Percentiles rank a stretch among this genome's conserved stretches.
phyloP scores from a whole-genome alignment of 345 rosid genomes.

The Citrus unshiu region DNA sequence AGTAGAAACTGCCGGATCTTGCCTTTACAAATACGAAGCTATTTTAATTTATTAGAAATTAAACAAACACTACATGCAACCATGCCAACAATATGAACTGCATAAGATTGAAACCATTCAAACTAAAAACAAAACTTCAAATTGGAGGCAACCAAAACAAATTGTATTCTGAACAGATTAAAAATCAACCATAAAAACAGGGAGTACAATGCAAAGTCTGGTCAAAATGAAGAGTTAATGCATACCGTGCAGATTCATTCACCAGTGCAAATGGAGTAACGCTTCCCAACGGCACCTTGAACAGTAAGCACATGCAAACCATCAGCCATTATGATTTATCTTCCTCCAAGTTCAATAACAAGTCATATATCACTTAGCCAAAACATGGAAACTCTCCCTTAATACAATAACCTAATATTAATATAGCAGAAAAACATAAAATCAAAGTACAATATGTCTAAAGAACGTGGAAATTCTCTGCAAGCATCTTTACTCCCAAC shows the following conservation, averaged over 20 bases:
- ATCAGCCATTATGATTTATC: not conserved
- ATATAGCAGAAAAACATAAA: not conserved
- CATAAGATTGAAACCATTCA: not conserved
- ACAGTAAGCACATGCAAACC: slow-evolving; percentile 2
- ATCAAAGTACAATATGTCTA: not conserved
- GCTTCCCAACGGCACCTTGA: slow-evolving; percentile 79
- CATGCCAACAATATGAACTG: not conserved
- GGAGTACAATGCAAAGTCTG: not conserved
- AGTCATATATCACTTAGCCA: not conserved
- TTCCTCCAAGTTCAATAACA: not conserved
- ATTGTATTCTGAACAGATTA: not conserved
- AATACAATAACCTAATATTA: not conserved
- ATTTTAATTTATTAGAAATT: not conserved
- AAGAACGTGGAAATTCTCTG: not conserved
- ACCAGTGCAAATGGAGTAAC: slow-evolving; percentile 83
- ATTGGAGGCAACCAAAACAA: not conserved
- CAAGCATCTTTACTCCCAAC: not conserved
- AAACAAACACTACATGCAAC: not conserved
- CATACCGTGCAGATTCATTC: slow-evolving; percentile 83
- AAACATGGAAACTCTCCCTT: not conserved
- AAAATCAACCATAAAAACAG: not conserved
- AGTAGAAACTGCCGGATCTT: not conserved
- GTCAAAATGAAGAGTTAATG: not conserved
- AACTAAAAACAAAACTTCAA: not conserved
- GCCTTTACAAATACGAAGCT: not conserved